Evolutionary conservation across 306 rosid species (phyloP), one percentile per base, ranked within the genome.

Genomic region (Cotoneaster glaucophyllus): DNA sequence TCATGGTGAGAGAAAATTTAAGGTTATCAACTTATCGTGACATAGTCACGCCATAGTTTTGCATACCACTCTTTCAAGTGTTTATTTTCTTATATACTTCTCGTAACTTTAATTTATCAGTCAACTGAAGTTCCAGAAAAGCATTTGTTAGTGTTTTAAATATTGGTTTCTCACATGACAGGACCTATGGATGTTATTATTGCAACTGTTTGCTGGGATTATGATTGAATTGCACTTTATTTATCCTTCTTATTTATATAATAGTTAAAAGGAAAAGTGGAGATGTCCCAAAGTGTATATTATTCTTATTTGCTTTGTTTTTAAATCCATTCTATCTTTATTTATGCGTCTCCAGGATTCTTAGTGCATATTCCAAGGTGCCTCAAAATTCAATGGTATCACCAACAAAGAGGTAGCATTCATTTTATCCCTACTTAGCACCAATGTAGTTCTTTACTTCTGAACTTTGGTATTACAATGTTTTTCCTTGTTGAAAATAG

Each of bases 281-380:
- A 48, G 21, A 48, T 5, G 7, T 48, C 29, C 63, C 1, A 11
- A 22, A 25, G 28, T 62, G 4, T 62, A 25, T 14, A 3, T 62
- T 34, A 65, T 9, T n/a, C 17, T 58, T 39, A 10, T 21, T 44
- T 65, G 21, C 41, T 21, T 65, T 34, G 25, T 65, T 61, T 61
- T 25, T 28, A 21, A 74, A 43, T 44, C 24, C 3, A 26, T 61
- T 61, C 10, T 22, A 24, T 57, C 67, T 24, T 5, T 39, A 45
- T 58, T 53, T 15, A 22, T 29, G 9, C 3, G 25, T 37, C 25
- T 74, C 28, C 61, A 94, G 98, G 86, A 91, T 90, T 79, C 91
- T 94, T 52, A 80, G 78, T 86, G 93, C 92, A 18, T 87, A 87
- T 81, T 84, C 96, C 58, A 93, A 90, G 91, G 82, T 86, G 76